Evolutionary conservation across 192 early-diverging fungal genomes (phyloP), one percentile per base, ranked within the genome.

Genomic region (Cladochytrium replicatum): DNA sequence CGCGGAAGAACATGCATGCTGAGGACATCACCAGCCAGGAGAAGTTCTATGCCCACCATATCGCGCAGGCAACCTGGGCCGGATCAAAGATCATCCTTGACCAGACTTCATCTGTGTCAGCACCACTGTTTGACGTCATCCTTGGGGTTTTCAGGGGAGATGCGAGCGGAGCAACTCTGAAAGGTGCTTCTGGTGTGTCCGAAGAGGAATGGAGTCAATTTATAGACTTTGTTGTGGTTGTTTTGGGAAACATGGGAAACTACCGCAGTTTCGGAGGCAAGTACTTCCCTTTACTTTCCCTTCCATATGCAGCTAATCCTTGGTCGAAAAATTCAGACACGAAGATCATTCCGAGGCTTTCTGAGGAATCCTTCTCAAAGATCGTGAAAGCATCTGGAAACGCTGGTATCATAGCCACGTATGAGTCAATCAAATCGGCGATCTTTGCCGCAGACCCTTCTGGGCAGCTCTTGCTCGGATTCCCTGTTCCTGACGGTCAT

Each of bases 401-500:
- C 1, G 41, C 34, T 6, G 32, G 28, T 23, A 71, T 66, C 11
- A 13, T 53, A 7, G 22, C 39, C n/a, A 41, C 63, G 2, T 81
- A 55, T 31, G 25, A 47, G 11, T 13, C 50, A 8, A 32, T 56
- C 8, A 52, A 46, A 27, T 50, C 47, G 3, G 52, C 52, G 19
- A 68, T 74, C 21, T 81, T 67, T 47, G 40, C 50, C 31, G 22
- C 50, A 1, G 61, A 66, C 22, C 71, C 77, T n/a, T 38, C 41
- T 7, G 57, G 67, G 13, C 43, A 51, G 19, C 63, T 69, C 6
- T 57, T 77, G 45, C 55, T 77, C 48, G 78, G 78, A 0, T 81
- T 67, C 50, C 71, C 68, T 6, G 78, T n/a, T n/a, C 69, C 43
- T 22, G 77, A 81, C 15, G 78, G 78, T 2, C 77, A 81, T 43